These are phyloP conservation scores for Epichloe typhina DNA, from an alignment of 2,329 filamentous ascomycete genomes.

Conservation along the genomic window DNA sequence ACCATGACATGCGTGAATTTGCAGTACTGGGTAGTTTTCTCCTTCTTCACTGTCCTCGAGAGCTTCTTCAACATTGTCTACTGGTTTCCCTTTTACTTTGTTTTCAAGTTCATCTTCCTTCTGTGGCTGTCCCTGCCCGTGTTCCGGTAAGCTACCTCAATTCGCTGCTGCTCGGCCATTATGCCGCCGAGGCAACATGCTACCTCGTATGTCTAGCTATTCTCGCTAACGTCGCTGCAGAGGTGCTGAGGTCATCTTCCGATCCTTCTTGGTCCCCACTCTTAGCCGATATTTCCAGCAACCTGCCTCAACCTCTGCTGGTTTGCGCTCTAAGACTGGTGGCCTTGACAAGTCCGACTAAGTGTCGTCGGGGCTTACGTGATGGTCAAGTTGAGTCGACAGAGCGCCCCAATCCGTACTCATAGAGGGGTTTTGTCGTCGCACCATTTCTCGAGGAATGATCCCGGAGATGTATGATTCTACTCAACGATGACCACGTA, in stretches of 20 bases:
- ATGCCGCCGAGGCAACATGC: not conserved
- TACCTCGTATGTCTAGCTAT: not conserved
- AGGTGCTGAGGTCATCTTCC: constrained; percentile 92
- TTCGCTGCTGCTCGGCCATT: not conserved
- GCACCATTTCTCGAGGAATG: not conserved
- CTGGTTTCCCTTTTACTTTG: constrained; percentile 99
- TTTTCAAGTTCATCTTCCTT: constrained; percentile 96
- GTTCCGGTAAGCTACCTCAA: constrained; percentile 56
- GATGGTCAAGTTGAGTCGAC: not conserved
- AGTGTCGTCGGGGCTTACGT: constrained; percentile 11
- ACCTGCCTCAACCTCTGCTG: constrained; percentile 61
- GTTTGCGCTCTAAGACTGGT: constrained; percentile 81
- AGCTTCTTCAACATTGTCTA: constrained; percentile 74
- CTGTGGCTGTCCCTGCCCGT: constrained; percentile 95
- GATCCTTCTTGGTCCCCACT: constrained; percentile 83
- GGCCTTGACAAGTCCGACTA: constrained; percentile 59
- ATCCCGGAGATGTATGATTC: not conserved
- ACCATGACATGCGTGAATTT: constrained; percentile 10
- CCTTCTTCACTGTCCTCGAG: constrained; percentile 72
- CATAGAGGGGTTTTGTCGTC: not conserved
- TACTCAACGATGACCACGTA: not conserved
- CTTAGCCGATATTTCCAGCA: constrained; percentile 80
- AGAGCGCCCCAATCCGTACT: not conserved
- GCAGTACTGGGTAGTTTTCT: constrained; percentile 79
- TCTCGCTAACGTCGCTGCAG: constrained; percentile 30